These are phyloP conservation scores for Pichia sp. DNA, from an alignment of 1,139 yeast species.

Conservation along the genomic window DNA sequence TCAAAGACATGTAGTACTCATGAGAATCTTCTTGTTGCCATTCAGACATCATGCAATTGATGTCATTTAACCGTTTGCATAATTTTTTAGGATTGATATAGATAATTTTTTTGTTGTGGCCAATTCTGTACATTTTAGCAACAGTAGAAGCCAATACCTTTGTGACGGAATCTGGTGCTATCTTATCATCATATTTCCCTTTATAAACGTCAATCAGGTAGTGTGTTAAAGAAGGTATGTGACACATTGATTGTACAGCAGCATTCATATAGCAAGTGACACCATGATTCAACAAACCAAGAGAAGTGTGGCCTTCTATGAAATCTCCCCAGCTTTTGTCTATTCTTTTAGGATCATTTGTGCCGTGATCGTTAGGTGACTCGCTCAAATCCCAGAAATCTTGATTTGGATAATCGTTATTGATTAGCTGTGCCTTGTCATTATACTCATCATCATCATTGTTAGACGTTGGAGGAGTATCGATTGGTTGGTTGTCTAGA, in stretches of 20 bases:
- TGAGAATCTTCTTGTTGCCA: slow-evolving; percentile 99
- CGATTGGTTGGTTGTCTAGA: slow-evolving; percentile 2
- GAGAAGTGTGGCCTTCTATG: slow-evolving; percentile 44
- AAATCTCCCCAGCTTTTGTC: slow-evolving; percentile 59
- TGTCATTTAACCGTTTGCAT: slow-evolving; percentile 70
- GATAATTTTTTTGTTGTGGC: slow-evolving; percentile 34
- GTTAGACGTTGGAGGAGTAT: slow-evolving; percentile 45
- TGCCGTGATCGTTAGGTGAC: slow-evolving; percentile 49
- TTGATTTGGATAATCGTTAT: slow-evolving; percentile 24
- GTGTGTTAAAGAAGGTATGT: slow-evolving; percentile 86
- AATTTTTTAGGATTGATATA: slow-evolving; percentile 71
- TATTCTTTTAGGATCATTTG: slow-evolving; percentile 52
- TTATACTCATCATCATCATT: slow-evolving; percentile 34
- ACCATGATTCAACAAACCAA: slow-evolving; percentile 84
- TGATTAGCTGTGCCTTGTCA: slow-evolving; percentile 17
- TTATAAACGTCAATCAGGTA: slow-evolving; percentile 63
- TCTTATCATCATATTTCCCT: slow-evolving; percentile 43
- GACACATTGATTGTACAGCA: slow-evolving; percentile 85
- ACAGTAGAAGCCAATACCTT: slow-evolving; percentile 69
- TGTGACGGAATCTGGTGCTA: slow-evolving; percentile 61
- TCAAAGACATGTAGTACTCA: slow-evolving; percentile 88
- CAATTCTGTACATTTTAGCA: slow-evolving; percentile 58
- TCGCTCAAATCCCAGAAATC: slow-evolving; percentile 53
- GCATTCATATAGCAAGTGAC: slow-evolving; percentile 97
- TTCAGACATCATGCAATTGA: slow-evolving; percentile 92